Base-by-base conservation (phyloP, 805 yeast species). In the Pichia exigua region DNA sequence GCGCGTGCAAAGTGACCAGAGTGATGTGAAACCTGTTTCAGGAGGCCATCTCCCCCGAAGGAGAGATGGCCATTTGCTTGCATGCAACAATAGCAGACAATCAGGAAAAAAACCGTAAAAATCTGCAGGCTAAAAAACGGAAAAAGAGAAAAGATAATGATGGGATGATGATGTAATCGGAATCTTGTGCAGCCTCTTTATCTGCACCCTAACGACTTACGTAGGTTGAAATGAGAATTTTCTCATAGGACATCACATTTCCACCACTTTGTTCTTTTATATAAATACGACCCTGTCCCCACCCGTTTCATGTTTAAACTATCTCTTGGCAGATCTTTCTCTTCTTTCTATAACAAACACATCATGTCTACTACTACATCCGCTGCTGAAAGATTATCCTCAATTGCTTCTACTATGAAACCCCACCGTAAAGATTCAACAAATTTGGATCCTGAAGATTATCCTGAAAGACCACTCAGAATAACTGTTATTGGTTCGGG, bases 401-500 rank as follows among this genome's bases (percentile, higher is more conserved):
- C 44, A 28, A 46, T 56, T 17, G 58, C 56, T 4, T 55, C 59
- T 7, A 57, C 56, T 17, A 48, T 65, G 38, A 44, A 57, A 4
- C 61, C 65, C 17, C 55, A 62, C 32, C 41, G 56, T 21, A 53
- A 55, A 30, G 57, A 47, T 46, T 44, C 54, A 20, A 46, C 60
- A 2, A 49, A 42, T 3, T 52, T 59, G 13, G 30, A 39, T 13
- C 59, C 62, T 9, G 57, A 54, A 47, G 61, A 57, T 44, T 54
- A 56, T 17, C 65, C 67, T n/a, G 62, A 52, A 26, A 59, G 45
- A 26, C 72, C 70, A 22, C 82, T 73, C 71, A 78, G 74, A 62
- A 76, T 84, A 43, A 75, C 90, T 42, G 88, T 90, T 50, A 83
- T 94, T 58, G 99, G 99, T 42, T 90, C 97, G 30, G 99, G 98